A percentile compares a stretch with the other conserved stretches of the same genome.
Evolutionary conservation across 805 yeast genomes (phyloP).

Genomic region (Sugiyamaella americana): DNA sequence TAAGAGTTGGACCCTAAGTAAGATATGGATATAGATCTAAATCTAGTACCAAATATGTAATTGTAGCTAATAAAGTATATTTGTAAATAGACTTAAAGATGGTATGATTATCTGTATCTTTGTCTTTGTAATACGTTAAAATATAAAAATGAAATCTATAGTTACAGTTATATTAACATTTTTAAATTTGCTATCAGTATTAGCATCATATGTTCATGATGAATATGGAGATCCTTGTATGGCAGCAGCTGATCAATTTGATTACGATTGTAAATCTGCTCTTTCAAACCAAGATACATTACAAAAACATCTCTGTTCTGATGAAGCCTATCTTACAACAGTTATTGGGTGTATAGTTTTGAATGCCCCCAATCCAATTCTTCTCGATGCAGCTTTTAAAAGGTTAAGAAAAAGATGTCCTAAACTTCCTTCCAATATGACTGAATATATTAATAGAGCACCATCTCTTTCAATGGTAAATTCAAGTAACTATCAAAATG

Average conservation of each 20-base stretch:
- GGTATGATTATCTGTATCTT: too few species aligned
- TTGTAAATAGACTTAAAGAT: too few species aligned
- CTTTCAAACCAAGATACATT: background rate
- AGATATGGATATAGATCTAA: too few species aligned
- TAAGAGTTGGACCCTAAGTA: too few species aligned
- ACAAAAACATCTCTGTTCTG: conserved; percentile 1
- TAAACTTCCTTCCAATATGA: too few species aligned
- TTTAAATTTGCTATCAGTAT: too few species aligned
- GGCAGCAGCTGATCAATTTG: background rate
- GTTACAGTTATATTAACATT: too few species aligned
- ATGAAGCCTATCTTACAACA: conserved; percentile 3
- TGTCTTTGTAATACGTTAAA: too few species aligned
- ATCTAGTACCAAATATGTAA: too few species aligned
- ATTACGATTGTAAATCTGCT: background rate
- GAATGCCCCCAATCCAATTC: conserved; percentile 1
- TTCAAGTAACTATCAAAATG: background rate
- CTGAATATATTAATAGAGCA: background rate
- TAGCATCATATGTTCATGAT: background rate
- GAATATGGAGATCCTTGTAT: background rate
- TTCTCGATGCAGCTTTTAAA: conserved; percentile 1
- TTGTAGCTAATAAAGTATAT: too few species aligned
- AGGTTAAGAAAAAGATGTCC: background rate
- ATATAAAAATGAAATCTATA: too few species aligned
- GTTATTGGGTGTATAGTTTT: conserved; percentile 2
- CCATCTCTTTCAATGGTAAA: background rate